These are phyloP conservation scores for Fusarium temperatum DNA, from an alignment of 2,329 filamentous ascomycete species.

Conservation along the genomic window DNA sequence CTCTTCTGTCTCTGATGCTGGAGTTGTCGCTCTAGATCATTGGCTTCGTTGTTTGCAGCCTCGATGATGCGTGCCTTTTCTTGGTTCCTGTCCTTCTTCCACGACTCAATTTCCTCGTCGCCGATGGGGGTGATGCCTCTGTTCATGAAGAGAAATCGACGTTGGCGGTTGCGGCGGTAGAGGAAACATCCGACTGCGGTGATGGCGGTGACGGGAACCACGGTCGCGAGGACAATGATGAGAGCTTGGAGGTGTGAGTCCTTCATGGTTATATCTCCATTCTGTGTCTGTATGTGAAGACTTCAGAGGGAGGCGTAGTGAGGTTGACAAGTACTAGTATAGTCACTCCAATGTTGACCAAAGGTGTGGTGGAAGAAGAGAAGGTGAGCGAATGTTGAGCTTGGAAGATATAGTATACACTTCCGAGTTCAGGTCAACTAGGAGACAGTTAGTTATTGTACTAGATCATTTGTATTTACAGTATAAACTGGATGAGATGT, in stretches of 20 bases:
- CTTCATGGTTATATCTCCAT: slow-evolving; percentile 41
- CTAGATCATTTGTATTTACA: background rate
- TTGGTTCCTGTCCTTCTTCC: slow-evolving; percentile 57
- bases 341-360: background rate
- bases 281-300: slow-evolving; percentile 11
- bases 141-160: slow-evolving; percentile 56
- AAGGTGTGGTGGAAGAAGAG: slow-evolving; percentile 8
- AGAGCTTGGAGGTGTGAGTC: slow-evolving; percentile 51
- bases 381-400: slow-evolving; percentile 8
- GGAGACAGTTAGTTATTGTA: slow-evolving; percentile 11
- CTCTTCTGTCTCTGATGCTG: slow-evolving; percentile 41
- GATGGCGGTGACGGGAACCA: slow-evolving; percentile 55
- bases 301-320: background rate
- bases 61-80: slow-evolving; percentile 46
- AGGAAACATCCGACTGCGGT: slow-evolving; percentile 47
- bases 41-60: slow-evolving; percentile 6
- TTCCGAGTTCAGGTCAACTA: slow-evolving; percentile 5
- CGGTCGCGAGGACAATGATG: slow-evolving; percentile 62
- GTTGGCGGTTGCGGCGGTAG: slow-evolving; percentile 50
- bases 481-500: background rate
- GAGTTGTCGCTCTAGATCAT: slow-evolving; percentile 19
- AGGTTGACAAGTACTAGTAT: background rate
- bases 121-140: slow-evolving; percentile 69
- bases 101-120: slow-evolving; percentile 72
- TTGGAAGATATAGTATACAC: background rate